A percentile compares a stretch with the other conserved stretches of the same genome.
phyloP scores from a whole-genome alignment of 169 alveolate genomes.

The Miamiensis avidus region DNA sequence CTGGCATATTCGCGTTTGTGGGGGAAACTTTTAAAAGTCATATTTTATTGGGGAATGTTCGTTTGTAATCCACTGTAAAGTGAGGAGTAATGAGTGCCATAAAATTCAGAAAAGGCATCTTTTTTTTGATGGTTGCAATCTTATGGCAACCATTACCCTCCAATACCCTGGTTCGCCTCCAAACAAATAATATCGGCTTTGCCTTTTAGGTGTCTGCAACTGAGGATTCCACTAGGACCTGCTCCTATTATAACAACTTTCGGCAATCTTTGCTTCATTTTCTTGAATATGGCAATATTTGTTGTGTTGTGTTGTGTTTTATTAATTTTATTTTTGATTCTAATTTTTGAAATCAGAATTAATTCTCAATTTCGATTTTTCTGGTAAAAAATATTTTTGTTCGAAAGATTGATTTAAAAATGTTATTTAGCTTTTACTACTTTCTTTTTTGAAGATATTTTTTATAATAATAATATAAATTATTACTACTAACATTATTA shows the following conservation, averaged over 20 bases:
- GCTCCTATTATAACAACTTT: conserved; percentile 9
- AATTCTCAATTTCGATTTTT: neutral
- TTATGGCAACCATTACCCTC: neutral
- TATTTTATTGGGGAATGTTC: neutral
- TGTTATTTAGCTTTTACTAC: too few relatives aligned
- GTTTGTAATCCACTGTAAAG: neutral
- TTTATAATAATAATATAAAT: too few relatives aligned
- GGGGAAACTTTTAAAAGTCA: neutral
- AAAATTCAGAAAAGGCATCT: neutral
- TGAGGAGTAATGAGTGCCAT: neutral
- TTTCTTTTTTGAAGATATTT: too few relatives aligned
- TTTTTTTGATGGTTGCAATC: neutral
- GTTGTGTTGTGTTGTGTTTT: too few relatives aligned
- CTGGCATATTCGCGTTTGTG: neutral
- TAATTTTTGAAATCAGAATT: neutral
- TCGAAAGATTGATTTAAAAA: too few relatives aligned
- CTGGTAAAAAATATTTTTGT: neutral
- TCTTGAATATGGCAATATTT: neutral
- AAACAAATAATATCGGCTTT: neutral
- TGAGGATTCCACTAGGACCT: neutral
- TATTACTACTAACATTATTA: too few relatives aligned
- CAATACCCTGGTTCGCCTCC: neutral
- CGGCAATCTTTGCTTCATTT: neutral
- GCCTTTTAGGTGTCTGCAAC: neutral
- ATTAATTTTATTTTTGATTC: too few relatives aligned